These are phyloP conservation scores for Malassezia sp. DNA, from an alignment of 1,284 basidiomycete species.

Conservation along the genomic window DNA sequence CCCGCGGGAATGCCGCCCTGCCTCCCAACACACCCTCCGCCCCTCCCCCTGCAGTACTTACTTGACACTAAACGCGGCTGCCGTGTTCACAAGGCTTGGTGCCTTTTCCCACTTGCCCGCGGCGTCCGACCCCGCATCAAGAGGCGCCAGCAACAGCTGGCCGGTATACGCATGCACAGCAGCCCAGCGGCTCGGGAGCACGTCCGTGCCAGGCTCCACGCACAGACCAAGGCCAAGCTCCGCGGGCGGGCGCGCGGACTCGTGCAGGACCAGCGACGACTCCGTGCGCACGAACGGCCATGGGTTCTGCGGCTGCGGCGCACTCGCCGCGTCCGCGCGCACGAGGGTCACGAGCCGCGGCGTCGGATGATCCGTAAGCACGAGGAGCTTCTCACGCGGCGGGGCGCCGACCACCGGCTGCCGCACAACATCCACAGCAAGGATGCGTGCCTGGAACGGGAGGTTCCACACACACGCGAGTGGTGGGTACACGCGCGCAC, in stretches of 20 bases:
- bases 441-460: conserved; percentile 7
- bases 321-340: background rate
- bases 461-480: conserved; percentile 1
- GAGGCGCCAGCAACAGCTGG: background rate
- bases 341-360: conserved; percentile 7
- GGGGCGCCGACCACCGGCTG: too few relatives aligned
- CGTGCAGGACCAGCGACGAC: background rate
- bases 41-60: too few relatives aligned
- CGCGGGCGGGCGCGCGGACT: background rate
- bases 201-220: background rate
- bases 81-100: too few relatives aligned
- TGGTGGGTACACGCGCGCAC: background rate
- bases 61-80: too few relatives aligned
- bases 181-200: background rate
- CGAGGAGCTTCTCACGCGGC: background rate
- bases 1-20: too few relatives aligned
- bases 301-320: background rate
- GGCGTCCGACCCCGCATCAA: too few relatives aligned
- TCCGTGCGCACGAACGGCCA: background rate
- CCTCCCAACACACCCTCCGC: too few relatives aligned
- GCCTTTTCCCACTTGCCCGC: too few relatives aligned
- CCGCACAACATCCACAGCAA: conserved; percentile 6
- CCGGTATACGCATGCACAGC: conserved; percentile 5
- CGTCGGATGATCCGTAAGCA: conserved; percentile 14
- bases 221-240: conserved; percentile 9